phyloP scores from a whole-genome alignment of 108 stramenopile species.

The Stephanodiscus minutulus region DNA sequence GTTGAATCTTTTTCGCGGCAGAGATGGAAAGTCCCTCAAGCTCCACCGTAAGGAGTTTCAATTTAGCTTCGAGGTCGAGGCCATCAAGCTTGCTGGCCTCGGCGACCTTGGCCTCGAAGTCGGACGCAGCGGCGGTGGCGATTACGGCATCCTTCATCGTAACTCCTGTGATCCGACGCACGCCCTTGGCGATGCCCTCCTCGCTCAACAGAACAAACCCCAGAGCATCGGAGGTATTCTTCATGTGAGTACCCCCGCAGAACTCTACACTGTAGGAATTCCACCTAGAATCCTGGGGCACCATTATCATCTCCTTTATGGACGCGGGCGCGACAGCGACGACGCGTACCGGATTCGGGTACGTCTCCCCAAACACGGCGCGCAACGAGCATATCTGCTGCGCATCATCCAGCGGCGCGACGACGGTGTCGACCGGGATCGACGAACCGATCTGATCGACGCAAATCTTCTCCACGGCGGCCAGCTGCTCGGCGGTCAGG shows the following conservation, averaged over 20 bases:
- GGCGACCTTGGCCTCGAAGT: constrained; percentile 67
- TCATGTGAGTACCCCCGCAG: constrained; percentile 98
- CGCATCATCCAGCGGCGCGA: constrained; percentile 86
- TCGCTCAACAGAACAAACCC: constrained; percentile 93
- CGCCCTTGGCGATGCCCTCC: constrained; percentile 97
- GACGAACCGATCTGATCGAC: constrained; percentile 58
- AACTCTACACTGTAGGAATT: constrained; percentile 94
- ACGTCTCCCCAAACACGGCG: constrained; percentile 98
- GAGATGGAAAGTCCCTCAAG: constrained; percentile 73
- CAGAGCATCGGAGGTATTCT: constrained; percentile 94
- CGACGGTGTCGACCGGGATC: constrained; percentile 81
- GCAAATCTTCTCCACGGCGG: constrained; percentile 74
- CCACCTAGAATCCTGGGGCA: constrained; percentile 92
- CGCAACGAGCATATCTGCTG: constrained; percentile 90
- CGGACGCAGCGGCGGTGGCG: constrained; percentile 78
- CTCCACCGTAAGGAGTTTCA: constrained; percentile 77
- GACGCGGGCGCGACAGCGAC: constrained; percentile 83
- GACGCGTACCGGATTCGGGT: constrained; percentile 99
- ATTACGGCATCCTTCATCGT: constrained; percentile 86
- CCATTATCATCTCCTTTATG: constrained; percentile 80
- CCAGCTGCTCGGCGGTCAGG: constrained; percentile 80
- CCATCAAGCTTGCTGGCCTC: constrained; percentile 71
- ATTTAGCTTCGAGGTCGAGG: constrained; percentile 67
- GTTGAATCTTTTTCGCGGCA: constrained; percentile 72
- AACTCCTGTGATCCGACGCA: constrained; percentile 94